Evolutionary conservation across 192 early-diverging fungal species (phyloP).

Genomic region (Chytriomyces sp.): DNA sequence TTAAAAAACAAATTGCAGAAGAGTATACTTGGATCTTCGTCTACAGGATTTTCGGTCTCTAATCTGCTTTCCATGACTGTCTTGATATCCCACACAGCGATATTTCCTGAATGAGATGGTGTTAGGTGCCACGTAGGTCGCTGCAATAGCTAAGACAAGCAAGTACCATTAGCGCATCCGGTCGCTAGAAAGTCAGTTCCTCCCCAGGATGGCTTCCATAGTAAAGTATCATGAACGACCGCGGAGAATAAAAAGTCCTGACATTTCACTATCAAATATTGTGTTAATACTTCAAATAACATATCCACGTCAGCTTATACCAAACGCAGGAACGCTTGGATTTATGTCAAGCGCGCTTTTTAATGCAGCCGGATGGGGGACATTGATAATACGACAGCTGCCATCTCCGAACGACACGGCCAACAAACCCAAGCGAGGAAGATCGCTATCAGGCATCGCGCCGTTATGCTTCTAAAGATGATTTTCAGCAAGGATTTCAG

Average conservation of each 20-base stretch:
- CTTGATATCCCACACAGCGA: conserved; percentile 28
- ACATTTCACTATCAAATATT: conserved; percentile 10
- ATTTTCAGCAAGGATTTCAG: background rate
- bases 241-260: conserved; percentile 29
- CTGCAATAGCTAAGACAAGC: background rate
- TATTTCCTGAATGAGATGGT: conserved; percentile 9
- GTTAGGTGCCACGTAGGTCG: background rate
- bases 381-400: conserved; percentile 38
- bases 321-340: background rate
- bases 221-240: conserved; percentile 27
- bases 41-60: conserved; percentile 30
- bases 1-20: no score
- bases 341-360: background rate
- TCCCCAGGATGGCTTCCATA: conserved; percentile 42
- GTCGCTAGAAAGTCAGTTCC: conserved; percentile 36
- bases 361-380: conserved; percentile 43
- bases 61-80: background rate
- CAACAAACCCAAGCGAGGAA: conserved; percentile 46
- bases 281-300: background rate
- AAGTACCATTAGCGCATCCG: conserved; percentile 32
- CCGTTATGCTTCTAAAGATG: conserved; percentile 4
- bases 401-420: conserved; percentile 55
- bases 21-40: no score
- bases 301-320: background rate
- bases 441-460: background rate